Base-by-base conservation (phyloP, 306 rosid species). In the Cotoneaster glaucophyllus region DNA sequence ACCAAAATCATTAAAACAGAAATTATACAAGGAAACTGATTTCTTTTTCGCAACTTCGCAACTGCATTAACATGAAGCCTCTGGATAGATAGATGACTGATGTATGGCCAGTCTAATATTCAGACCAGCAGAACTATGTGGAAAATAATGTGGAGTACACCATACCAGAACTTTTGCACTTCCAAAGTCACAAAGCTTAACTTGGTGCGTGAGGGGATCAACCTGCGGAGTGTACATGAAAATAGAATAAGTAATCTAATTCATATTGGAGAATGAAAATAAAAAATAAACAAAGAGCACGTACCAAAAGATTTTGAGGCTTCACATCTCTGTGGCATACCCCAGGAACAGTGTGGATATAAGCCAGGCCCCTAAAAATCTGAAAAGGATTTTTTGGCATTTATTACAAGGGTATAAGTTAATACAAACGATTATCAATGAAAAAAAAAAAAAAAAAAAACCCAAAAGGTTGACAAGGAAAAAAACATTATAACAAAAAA, bases 141-240 rank as follows among this genome's bases (percentile, higher is more conserved):
- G 53, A 53, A 50, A 28, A 72, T 64, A 57, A 70, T 17, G 22
- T 21, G 17, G 45, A 50, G 22, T 84, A 25, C 71, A 63, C 66
- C 88, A 74, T 91, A 94, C 98, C 89, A 94, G 79, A 77, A 90
- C 88, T 89, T 95, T 95, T 53, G 98, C 98, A 80, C 98, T 92
- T 80, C 98, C 98, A 50, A 92, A 92, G 78, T 95, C 98, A 48
- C 97, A 92, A 72, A 95, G 96, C 87, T 92, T 95, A 63, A 95
- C 96, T 82, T 92, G 93, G 82, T 95, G 98, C 70, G 97, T 90
- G 67, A 90, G 90, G 75, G 93, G 97, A 86, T 95, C 95, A 76
- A 92, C 93, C 97, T 94, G 83, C 63, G 70, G 31, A 70, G 73
- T 64, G 84, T 53, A 74, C 32, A 67, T 1, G 34, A 39, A 37